phyloP scores from a whole-genome alignment of 768 basidiomycete genomes.

The Calocybe cyanea region DNA sequence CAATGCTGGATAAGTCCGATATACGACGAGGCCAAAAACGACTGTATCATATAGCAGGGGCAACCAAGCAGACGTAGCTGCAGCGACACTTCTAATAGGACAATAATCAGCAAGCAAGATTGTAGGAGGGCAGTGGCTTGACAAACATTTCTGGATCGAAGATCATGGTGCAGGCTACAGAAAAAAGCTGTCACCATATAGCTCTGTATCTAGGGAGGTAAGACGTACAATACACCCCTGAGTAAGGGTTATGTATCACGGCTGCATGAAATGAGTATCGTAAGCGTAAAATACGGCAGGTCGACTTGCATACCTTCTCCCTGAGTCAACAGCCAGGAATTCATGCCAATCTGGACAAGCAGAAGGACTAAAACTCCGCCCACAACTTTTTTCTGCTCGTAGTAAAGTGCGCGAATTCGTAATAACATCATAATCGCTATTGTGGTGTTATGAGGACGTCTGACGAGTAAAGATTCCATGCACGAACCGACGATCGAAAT shows the following conservation, averaged over 20 bases:
- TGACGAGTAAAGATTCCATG: too few species aligned
- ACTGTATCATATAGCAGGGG: slow-evolving; percentile 47
- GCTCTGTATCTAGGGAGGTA: neutral
- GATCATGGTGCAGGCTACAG: slow-evolving; percentile 38
- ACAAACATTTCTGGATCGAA: slow-evolving; percentile 35
- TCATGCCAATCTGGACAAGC: slow-evolving; percentile 40
- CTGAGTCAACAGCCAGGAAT: slow-evolving; percentile 49
- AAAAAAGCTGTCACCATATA: too few species aligned
- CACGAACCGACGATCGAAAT: slow-evolving; percentile 41
- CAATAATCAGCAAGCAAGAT: neutral
- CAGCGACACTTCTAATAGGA: slow-evolving; percentile 30
- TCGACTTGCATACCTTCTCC: slow-evolving; percentile 38
- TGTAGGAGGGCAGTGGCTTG: slow-evolving; percentile 15
- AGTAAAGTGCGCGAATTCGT: slow-evolving; percentile 42
- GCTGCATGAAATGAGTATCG: slow-evolving; percentile 19
- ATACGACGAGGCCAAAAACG: slow-evolving; percentile 35
- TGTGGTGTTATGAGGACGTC: too few species aligned
- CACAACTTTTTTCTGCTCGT: slow-evolving; percentile 27
- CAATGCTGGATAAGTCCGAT: slow-evolving; percentile 33
- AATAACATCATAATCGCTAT: slow-evolving; percentile 54
- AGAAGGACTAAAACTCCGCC: slow-evolving; percentile 32
- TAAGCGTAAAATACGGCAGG: neutral
- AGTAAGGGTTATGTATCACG: slow-evolving; percentile 35
- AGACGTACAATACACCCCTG: slow-evolving; percentile 31
- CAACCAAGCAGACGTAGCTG: slow-evolving; percentile 49